Base-by-base conservation (phyloP, 2,329 filamentous ascomycete species). In the Nigrograna mackinnonii region DNA sequence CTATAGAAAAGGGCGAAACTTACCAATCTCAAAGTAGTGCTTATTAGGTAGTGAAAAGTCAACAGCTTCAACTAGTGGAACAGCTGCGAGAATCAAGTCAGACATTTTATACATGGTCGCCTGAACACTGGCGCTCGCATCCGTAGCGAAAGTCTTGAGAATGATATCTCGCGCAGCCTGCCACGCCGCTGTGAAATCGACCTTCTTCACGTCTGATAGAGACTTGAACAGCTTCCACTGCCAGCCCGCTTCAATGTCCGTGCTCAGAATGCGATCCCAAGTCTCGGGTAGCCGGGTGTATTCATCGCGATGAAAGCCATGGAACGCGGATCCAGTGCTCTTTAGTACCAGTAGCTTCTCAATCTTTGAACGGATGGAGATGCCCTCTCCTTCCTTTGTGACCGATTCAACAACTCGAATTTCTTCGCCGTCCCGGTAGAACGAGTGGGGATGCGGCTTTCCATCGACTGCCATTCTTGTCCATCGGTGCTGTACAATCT, bases 61-160 rank as follows among this genome's bases (percentile, higher is more conserved):
- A 31, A 94, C 89, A 17, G 79, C 77, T 33, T 86, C 81, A 17
- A 91, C 80, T 50, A 85, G 77, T 12, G 90, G 86, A 18, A 85
- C 87, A 17, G 78, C 82, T 6, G 81, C 86, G 39, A 99, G 77
- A 55, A 99, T 96, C 68, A 86, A 77, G 69, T 92, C 87, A 58
- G 82, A 85, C 92, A 99, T 99, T 78, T 96, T 95, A 78, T 96
- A 99, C 94, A 99, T 97, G 47, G 92, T 97, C 59, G 85, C 86
- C 75, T 99, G 94, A 18, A 99, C 94, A 59, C 89, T 95, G 35
- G 94, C 89, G 60, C 89, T 95, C 64, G 91, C 79, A 63, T 99
- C 91, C 63, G 86, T 82, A 31, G 94, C 92, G 62, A 99, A 99
- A 0, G 85, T 88, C 74, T 88, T 87, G 68, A 96, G 79, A n/a